Base-by-base conservation (phyloP, 1,284 basidiomycete genomes). In the Microbotryum lychnidis-dioicae region DNA sequence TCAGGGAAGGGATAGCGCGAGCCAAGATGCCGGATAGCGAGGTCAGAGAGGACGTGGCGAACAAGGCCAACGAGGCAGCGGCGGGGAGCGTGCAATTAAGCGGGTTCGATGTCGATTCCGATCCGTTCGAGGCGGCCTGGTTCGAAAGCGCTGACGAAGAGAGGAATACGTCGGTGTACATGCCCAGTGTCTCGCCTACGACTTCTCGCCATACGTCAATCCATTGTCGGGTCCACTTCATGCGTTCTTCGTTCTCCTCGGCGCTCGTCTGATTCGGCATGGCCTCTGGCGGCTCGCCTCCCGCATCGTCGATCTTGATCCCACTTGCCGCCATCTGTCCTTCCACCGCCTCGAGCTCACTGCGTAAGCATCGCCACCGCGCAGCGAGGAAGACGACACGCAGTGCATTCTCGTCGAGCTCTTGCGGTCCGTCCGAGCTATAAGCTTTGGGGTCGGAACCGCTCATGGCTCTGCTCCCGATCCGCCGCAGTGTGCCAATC, bases 201-300 rank as follows among this genome's bases (percentile, higher is more conserved):
- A 89, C 85, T 76, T 97, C 92, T 54, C 92, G 80, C 86, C 92
- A 97, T 9, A 86, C 77, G 72, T 96, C 93, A 68, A 94, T 84
- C 76, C 92, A 93, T 70, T 84, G 84, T 71, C 89, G 86, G 61
- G 93, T 79, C 75, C 86, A 91, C 49, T 86, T 78, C 31, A 86
- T 82, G 25, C 88, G 79, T 64, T 91, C 88, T 82, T 58, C 74
- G 72, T 62, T 78, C 75, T 57, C 75, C 63, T 63, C 65, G 33
- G 53, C 53, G 25, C 52, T 56, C 25, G 75, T 72, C 10, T 73
- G 72, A 2, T 58, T 68, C 18, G 20, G 44, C 23, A 23, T 31
- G 4, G 48, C 48, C 48, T 29, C 21, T 14, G 23, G 23, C 48
- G 48, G 48, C 6, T 27, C 54, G 29, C 45, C 50, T 9, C 50